phyloP scores from a whole-genome alignment of 2,329 filamentous ascomycete species.

The Aspergillus aculeatinus region DNA sequence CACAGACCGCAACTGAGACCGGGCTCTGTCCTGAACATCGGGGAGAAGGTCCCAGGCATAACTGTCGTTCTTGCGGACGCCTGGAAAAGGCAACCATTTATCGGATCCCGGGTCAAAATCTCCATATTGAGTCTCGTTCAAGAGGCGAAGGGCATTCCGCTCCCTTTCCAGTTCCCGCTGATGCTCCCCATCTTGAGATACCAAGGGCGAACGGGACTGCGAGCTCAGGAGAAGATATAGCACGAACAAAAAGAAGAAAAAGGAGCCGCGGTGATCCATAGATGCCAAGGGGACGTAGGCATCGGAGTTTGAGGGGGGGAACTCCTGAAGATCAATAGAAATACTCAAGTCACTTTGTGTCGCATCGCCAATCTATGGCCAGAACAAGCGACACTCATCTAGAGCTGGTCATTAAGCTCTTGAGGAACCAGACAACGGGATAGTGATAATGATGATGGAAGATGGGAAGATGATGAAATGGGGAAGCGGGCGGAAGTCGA shows the following conservation, averaged over 20 bases:
- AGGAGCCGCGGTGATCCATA: slow-evolving; percentile 51
- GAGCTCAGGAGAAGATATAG: slow-evolving; percentile 56
- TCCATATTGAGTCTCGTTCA: slow-evolving; percentile 53
- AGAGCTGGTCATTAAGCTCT: background rate
- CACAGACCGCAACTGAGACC: slow-evolving; percentile 51
- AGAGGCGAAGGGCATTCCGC: slow-evolving; percentile 49
- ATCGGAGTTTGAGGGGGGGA: slow-evolving; percentile 22
- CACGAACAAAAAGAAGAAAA: slow-evolving; percentile 52
- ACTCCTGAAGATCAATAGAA: slow-evolving; percentile 19
- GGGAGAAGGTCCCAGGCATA: slow-evolving; percentile 76
- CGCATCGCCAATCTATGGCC: slow-evolving; percentile 26
- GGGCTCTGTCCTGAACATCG: slow-evolving; percentile 64
- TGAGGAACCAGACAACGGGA: background rate
- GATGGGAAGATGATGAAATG: slow-evolving; percentile 9
- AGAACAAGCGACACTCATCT: background rate
- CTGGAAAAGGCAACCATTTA: slow-evolving; percentile 69
- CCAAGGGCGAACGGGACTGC: slow-evolving; percentile 42
- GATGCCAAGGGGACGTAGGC: slow-evolving; percentile 28
- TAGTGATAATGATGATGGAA: background rate
- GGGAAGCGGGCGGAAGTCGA: slow-evolving; percentile 17
- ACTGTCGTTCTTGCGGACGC: slow-evolving; percentile 70
- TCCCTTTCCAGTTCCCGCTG: slow-evolving; percentile 53
- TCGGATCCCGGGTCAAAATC: slow-evolving; percentile 49
- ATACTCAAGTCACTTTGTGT: slow-evolving; percentile 17
- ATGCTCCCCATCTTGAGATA: slow-evolving; percentile 44